Evolutionary conservation across 1,284 basidiomycete genomes (phyloP), one percentile per base, ranked within the genome.

Genomic region (Boletellus dicymbophilus): DNA sequence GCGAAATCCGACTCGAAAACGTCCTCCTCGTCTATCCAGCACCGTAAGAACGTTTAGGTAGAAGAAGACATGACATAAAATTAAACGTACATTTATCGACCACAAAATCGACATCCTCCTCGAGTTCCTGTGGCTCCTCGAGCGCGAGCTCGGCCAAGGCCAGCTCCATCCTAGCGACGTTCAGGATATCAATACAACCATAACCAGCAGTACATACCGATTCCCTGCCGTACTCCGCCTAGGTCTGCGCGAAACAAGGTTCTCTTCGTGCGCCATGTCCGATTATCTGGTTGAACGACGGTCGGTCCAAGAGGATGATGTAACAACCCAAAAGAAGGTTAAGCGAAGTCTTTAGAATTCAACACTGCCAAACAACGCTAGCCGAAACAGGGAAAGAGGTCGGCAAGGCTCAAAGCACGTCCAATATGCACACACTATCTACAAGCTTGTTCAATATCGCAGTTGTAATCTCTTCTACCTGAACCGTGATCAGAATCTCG

Each of bases 1-100:
- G 82, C 84, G 59, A 93, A 93, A 63, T 93, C 90, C 15, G 85
- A 88, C 53, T 79, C 88, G 55, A 90, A 90, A 10, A 85, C 65
- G 59, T 92, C 90, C 53, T 88, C 82, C 65, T 93, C 89, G 44
- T 87, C 90, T 89, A 56, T 26, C 31, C 4, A 21, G 8, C 11
- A 7, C 4, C 16, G 40, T n/a, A 26, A 8, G 6, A 21, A 16
- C 9, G n/a, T n/a, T 43, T 36, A 6, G 44, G 37, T 8, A 7
- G 36, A 28, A 6, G 30, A 4, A 30, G 20, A 21, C 9, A n/a
- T 22, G 13, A 36, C 21, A n/a, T 9, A 23, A 5, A 8, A 47
- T 26, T 16, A 2, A 3, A 52, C 61, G 23, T 48, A 82, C 85
- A 81, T 65, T 80, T 84, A 38, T 78, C 80, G 31, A 82, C 68